Evolutionary conservation across 1,139 yeast genomes (phyloP).

Genomic region (Geotrichum fermentans): DNA sequence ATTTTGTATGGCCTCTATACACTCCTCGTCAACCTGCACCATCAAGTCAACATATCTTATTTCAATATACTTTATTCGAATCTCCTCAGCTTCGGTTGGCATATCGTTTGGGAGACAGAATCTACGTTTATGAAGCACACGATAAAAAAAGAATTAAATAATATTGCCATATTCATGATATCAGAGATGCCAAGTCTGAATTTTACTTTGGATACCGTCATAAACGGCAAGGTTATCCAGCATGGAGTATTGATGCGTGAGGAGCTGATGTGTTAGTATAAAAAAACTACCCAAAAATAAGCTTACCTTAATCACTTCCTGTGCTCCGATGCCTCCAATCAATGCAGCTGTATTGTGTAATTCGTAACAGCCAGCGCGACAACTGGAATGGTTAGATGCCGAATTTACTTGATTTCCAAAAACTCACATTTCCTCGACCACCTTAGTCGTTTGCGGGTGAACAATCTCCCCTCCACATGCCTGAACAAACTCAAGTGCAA

Average conservation of each 20-base stretch:
- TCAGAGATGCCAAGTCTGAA: constrained; percentile 50
- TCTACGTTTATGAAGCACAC: no score
- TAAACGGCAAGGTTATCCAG: constrained; percentile 60
- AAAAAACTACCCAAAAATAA: background rate
- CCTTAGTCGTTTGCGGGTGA: constrained; percentile 19
- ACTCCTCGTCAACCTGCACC: no score
- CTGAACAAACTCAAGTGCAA: constrained; percentile 21
- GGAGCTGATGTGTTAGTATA: constrained; percentile 33
- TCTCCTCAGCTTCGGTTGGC: no score
- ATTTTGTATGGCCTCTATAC: no score
- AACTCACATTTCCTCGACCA: constrained; percentile 27
- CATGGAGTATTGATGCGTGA: constrained; percentile 71
- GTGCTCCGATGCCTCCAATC: constrained; percentile 77
- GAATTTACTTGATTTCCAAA: background rate
- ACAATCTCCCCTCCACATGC: constrained; percentile 20
- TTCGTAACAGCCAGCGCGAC: constrained; percentile 42
- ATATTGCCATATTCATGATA: no score
- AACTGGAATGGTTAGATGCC: constrained; percentile 14
- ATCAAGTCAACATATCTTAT: no score
- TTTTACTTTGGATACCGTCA: constrained; percentile 58
- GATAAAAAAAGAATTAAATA: no score
- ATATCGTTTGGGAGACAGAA: no score
- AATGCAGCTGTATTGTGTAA: constrained; percentile 49
- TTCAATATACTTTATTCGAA: no score
- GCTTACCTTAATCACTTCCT: constrained; percentile 56